Percentiles rank a stretch among this genome's conserved stretches.
phyloP scores from a whole-genome alignment of 1,284 basidiomycete genomes.

The Sporisorium reilianum region DNA sequence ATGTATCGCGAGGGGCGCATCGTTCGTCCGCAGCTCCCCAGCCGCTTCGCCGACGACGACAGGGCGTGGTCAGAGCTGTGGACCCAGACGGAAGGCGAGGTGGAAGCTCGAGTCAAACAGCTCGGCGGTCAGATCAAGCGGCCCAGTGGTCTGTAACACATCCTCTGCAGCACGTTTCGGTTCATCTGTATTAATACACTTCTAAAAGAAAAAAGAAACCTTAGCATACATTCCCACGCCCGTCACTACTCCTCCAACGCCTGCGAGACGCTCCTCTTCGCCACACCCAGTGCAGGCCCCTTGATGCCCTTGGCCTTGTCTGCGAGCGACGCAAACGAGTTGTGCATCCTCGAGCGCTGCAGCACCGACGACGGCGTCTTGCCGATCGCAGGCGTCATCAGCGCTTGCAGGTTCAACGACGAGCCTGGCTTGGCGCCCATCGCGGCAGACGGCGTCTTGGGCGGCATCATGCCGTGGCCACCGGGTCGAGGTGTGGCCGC shows the following conservation, averaged over 20 bases:
- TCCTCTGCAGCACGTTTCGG: neutral
- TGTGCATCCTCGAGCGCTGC: slow-evolving; percentile 46
- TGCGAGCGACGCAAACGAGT: slow-evolving; percentile 34
- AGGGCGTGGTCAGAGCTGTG: slow-evolving; percentile 22
- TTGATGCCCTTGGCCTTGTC: slow-evolving; percentile 37
- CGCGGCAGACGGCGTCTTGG: slow-evolving; percentile 29
- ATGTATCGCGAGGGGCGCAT: slow-evolving; percentile 45
- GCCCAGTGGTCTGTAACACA: neutral
- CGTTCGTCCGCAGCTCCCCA: slow-evolving; percentile 27
- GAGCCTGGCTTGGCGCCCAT: slow-evolving; percentile 13
- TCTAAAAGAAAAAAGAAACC: neutral
- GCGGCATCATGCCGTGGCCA: slow-evolving; percentile 11
- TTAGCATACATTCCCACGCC: slow-evolving; percentile 3
- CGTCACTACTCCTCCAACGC: slow-evolving; percentile 13
- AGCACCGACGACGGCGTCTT: slow-evolving; percentile 43
- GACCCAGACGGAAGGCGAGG: slow-evolving; percentile 26
- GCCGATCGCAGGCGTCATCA: slow-evolving; percentile 44
- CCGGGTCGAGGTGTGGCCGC: slow-evolving; percentile 35
- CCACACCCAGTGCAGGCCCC: slow-evolving; percentile 13
- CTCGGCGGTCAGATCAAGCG: slow-evolving; percentile 30
- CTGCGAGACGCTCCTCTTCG: slow-evolving; percentile 27
- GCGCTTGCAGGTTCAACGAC: slow-evolving; percentile 27
- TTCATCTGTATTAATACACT: neutral
- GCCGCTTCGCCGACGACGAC: slow-evolving; percentile 5
- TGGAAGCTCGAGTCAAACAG: slow-evolving; percentile 22